A percentile compares a stretch with the other conserved stretches of the same genome.
Evolutionary conservation across 306 rosid species (phyloP).

Genomic region (Prunus dulcis): DNA sequence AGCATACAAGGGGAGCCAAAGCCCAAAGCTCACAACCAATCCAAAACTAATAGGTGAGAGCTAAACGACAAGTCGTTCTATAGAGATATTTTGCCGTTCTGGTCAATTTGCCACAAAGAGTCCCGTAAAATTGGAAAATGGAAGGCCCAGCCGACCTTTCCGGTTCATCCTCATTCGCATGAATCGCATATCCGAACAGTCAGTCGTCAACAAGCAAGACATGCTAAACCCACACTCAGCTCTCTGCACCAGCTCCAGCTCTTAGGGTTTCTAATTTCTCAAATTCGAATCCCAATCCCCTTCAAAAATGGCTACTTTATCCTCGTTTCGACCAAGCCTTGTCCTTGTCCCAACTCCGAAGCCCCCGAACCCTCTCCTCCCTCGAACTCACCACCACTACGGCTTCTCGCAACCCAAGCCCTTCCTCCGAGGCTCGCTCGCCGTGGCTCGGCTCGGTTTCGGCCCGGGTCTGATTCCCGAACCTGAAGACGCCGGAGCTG

Average conservation of each 20-base stretch:
- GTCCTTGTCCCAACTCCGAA: constrained; percentile 40
- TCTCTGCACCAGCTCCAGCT: background rate
- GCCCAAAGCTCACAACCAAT: background rate
- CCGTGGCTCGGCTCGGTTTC: constrained; percentile 56
- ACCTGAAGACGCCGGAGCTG: constrained; percentile 43
- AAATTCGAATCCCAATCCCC: background rate
- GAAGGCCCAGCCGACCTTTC: background rate
- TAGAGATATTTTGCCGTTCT: background rate
- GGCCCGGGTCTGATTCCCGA: constrained; percentile 57
- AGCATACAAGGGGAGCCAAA: background rate
- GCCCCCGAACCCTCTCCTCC: constrained; percentile 38
- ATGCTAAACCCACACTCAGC: background rate
- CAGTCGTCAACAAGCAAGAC: background rate
- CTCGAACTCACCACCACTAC: constrained; percentile 33
- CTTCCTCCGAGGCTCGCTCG: constrained; percentile 57
- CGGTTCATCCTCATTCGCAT: background rate
- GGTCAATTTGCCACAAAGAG: background rate
- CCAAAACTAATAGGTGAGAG: background rate
- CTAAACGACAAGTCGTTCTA: background rate
- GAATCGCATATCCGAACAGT: background rate
- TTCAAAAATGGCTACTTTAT: constrained; percentile 49
- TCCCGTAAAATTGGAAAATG: constrained; percentile 1
- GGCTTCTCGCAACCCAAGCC: constrained; percentile 29
- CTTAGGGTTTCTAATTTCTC: constrained; percentile 6
- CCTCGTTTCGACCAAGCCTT: constrained; percentile 43